Evolutionary conservation across 2,329 filamentous ascomycete species (phyloP), one percentile per base, ranked within the genome.

Genomic region (Calonectria henricotiae): DNA sequence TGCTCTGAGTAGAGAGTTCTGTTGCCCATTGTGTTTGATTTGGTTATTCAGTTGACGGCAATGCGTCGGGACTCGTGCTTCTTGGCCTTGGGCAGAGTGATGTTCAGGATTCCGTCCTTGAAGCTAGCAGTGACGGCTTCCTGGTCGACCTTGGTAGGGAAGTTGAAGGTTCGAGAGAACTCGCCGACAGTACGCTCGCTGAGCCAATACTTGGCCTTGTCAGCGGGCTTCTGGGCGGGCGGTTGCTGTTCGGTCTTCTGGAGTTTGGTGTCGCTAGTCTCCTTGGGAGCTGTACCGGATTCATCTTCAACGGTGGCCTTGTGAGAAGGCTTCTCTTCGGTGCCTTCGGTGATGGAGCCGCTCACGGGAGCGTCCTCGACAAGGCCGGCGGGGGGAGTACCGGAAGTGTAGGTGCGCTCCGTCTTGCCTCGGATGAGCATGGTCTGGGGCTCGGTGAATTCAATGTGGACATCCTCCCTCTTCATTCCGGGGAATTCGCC

Each of bases 401-500:
- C 88, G 43, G 89, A 83, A 70, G 89, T 88, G 82, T 89, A 88
- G 74, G 84, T 85, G 75, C 91, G 89, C 83, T 95, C 93, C 65
- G 90, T 87, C 73, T 87, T 89, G 78, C 94, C 94, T 69, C 89
- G 89, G 80, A 96, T 86, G 73, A 90, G 87, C 47, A 96, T 84
- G 20, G 92, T 95, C 83, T 93, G 91, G 46, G 88, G 86, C 79
- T 96, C 93, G 68, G 90, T 91, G 86, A 95, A 96, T 79, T 96
- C 93, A 79, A 96, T 93, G 79, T 88, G 85, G 78, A 96, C 85
- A 78, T 95, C 86, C 76, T 93, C 90, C 83, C 94, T 93, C 72
- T 89, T 88, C 75, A 95, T 86, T 66, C 94, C 94, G 0, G 93
- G 91, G 6, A 96, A 89, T 82, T 96, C 93, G 77, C 93, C 94